These are phyloP conservation scores for Backusella tuberculispora DNA, from an alignment of 192 early-diverging fungal genomes.

Conservation along the genomic window DNA sequence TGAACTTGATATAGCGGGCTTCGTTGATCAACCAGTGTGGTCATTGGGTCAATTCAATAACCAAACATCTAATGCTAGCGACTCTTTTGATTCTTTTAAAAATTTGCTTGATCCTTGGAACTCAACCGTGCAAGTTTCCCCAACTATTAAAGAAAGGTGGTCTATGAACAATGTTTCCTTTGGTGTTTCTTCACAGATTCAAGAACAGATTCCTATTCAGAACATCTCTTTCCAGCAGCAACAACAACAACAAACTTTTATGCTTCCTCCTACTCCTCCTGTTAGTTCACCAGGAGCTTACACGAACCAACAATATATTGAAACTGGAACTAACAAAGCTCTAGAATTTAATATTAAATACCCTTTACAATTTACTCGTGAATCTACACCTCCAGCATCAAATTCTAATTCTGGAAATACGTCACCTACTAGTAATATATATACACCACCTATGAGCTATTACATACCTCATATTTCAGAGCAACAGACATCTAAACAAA, in stretches of 20 bases:
- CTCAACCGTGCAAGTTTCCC: not conserved
- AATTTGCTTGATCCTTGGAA: constrained; percentile 16
- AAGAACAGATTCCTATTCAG: not conserved
- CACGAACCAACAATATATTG: not conserved
- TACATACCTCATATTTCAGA: not conserved
- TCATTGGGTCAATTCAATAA: constrained; percentile 2
- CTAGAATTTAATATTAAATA: not conserved
- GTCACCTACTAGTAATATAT: not conserved
- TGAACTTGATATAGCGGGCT: not conserved
- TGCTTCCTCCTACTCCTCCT: not conserved
- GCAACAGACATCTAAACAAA: not conserved
- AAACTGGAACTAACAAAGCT: not conserved
- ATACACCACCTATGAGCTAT: not conserved
- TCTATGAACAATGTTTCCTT: not conserved
- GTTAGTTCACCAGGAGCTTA: not conserved
- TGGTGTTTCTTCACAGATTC: not conserved
- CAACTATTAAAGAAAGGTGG: constrained; percentile 16
- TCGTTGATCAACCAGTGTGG: not conserved
- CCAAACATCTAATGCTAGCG: not conserved
- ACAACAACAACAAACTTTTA: not conserved
- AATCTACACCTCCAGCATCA: not conserved
- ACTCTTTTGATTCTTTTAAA: constrained; percentile 9
- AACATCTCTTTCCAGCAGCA: not conserved
- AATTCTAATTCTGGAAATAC: not conserved
- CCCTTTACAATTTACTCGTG: constrained; percentile 15